Evolutionary conservation across 2,329 filamentous ascomycete species (phyloP).

Genomic region (Trichoderma lentiforme): DNA sequence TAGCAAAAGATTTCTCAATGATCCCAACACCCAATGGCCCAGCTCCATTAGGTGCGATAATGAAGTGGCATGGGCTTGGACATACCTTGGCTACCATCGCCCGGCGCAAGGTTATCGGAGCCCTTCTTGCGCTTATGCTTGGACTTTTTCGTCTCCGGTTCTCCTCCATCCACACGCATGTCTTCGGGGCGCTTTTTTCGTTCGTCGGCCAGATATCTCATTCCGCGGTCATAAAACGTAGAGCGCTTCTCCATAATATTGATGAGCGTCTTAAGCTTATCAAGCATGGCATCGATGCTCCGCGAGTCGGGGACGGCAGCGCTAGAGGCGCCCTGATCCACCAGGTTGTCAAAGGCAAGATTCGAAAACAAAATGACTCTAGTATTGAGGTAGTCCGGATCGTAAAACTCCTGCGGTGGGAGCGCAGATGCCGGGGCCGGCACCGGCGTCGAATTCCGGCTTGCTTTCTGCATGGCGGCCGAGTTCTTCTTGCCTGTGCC

Average conservation of each 20-base stretch:
- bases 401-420: constrained; percentile 52
- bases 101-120: constrained; percentile 54
- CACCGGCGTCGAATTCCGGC: constrained; percentile 72
- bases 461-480: constrained; percentile 63
- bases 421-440: constrained; percentile 47
- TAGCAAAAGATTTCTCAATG: background rate
- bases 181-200: constrained; percentile 62
- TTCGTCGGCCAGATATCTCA: constrained; percentile 65
- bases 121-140: constrained; percentile 82
- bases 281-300: constrained; percentile 61
- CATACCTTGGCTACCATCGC: constrained; percentile 39
- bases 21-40: background rate
- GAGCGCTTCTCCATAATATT: constrained; percentile 66
- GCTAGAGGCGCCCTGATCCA: constrained; percentile 58
- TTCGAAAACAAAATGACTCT: constrained; percentile 57
- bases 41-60: background rate
- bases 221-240: constrained; percentile 66
- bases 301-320: constrained; percentile 61
- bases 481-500: constrained; percentile 63
- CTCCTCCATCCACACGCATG: constrained; percentile 43
- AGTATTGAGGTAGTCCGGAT: constrained; percentile 66
- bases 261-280: constrained; percentile 60
- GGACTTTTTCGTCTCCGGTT: constrained; percentile 52
- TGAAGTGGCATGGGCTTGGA: background rate
- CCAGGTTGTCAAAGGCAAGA: constrained; percentile 65